Evolutionary conservation across 2,329 filamentous ascomycete genomes (phyloP), one percentile per base, ranked within the genome.

Genomic region (Coniella vitis): DNA sequence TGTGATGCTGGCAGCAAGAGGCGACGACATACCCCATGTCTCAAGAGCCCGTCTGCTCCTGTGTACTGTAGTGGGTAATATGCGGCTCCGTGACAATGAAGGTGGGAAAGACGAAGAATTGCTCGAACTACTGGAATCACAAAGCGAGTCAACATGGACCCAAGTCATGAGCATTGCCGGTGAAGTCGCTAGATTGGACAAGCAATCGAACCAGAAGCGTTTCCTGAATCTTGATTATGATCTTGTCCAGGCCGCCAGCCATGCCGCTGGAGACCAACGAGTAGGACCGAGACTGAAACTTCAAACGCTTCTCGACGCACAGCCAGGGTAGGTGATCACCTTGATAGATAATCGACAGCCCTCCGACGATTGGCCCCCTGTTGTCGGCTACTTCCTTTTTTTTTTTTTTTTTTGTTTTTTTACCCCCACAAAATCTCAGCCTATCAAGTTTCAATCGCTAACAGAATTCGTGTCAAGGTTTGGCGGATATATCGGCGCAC

Each of bases 401-500:
- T 9, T 19, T 19, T 19, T 19, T 10, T 16, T 12, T 37, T 37
- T 1, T 36, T 3, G n/a, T n/a, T n/a, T n/a, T n/a, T n/a, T n/a
- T n/a, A n/a, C n/a, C n/a, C n/a, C n/a, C n/a, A 16, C 14, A 36
- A 37, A 8, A 20, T 3, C 20, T 12, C 17, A 8, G 19, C 1
- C 12, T 7, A 8, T 21, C 37, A 29, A 12, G 10, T 29, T 9
- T 25, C 32, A 10, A 41, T 19, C 7, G 10, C 12, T 4, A 19
- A 10, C 16, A 34, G n/a, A 32, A 20, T 3, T 4, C 10, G 25
- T 29, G 25, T 5, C 25, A 42, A n/a, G 40, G 1, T 62, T 62
- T 46, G 60, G 60, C 1, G 57, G 57, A 0, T 49, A 57, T 7
- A 55, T 62, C 5, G 60, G 60, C 1, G 57, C 59, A 1, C 60